A percentile compares a stretch with the other conserved stretches of the same genome.
Conservation (phyloP, 768 basidiomycete species). For the Pholiota conissans region DNA sequence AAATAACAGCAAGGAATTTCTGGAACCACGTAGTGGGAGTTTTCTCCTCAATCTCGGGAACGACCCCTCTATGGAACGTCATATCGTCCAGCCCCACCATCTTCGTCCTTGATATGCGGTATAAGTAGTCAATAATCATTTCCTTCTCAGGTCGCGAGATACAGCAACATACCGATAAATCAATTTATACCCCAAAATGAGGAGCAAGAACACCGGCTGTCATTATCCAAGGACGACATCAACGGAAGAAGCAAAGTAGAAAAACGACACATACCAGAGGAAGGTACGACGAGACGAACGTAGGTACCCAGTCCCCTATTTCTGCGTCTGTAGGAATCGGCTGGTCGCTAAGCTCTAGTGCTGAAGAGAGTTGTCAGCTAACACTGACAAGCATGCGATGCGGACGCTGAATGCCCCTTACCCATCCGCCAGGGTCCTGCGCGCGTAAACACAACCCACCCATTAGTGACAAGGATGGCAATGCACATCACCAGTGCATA, state of each 20-base stretch:
- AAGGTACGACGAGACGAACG: conserved; percentile 17
- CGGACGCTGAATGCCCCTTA: not conserved
- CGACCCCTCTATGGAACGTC: conserved; percentile 13
- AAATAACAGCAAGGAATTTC: conserved; percentile 14
- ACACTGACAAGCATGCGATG: not conserved
- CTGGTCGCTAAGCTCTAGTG: conserved; percentile 12
- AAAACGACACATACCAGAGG: conserved; percentile 8
- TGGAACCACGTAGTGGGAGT: conserved; percentile 12
- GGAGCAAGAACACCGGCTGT: conserved; percentile 14
- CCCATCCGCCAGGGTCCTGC: conserved; percentile 19
- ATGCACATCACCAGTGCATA: conserved; percentile 18
- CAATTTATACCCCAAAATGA: conserved; percentile 16
- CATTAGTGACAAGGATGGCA: conserved; percentile 17
- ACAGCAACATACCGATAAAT: conserved; percentile 12
- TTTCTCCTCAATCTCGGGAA: conserved; percentile 14
- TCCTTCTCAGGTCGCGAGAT: no score
- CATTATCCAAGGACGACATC: not conserved
- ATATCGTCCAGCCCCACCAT: conserved; percentile 14
- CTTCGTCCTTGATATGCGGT: conserved; percentile 6
- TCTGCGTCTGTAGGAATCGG: conserved; percentile 8
- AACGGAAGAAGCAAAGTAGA: conserved; percentile 11
- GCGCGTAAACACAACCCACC: conserved; percentile 20
- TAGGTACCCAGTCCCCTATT: conserved; percentile 18
- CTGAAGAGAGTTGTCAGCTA: conserved; percentile 3
- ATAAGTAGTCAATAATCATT: not conserved